phyloP scores from a whole-genome alignment of 2,329 filamentous ascomycete species.

The Colletotrichum tanaceti region DNA sequence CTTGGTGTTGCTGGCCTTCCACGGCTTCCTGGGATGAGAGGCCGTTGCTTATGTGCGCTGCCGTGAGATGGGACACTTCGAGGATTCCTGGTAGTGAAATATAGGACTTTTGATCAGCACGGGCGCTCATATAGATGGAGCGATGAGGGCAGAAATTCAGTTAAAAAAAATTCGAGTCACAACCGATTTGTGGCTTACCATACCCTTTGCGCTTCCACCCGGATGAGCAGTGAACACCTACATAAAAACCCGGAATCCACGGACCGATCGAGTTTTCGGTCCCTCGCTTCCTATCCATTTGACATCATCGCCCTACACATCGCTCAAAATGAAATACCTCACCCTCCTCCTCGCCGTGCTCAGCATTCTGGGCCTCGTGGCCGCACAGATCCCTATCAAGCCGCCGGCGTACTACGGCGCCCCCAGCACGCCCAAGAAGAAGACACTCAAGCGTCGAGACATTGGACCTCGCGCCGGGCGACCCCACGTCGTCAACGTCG shows the following conservation, averaged over 20 bases:
- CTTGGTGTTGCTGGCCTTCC: background rate
- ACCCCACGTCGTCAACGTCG: background rate
- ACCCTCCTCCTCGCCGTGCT: background rate
- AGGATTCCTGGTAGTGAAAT: background rate
- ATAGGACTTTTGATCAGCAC: background rate
- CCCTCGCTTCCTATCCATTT: background rate
- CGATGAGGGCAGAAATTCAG: no score
- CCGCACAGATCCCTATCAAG: background rate
- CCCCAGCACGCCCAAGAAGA: slow-evolving; percentile 1
- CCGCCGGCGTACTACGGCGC: slow-evolving; percentile 5
- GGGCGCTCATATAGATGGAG: background rate
- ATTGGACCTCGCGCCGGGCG: background rate
- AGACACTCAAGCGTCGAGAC: background rate
- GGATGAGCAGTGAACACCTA: background rate
- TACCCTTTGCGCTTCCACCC: background rate
- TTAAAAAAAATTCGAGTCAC: no score
- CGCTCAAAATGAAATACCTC: background rate
- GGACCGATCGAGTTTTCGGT: no score
- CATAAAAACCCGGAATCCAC: background rate
- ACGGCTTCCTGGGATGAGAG: background rate
- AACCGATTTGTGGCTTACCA: background rate
- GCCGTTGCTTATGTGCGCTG: background rate
- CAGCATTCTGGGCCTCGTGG: background rate
- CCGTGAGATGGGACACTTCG: no score
- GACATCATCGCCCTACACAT: no score